Evolutionary conservation across 805 yeast genomes (phyloP).

Genomic region (Candida ascalaphidarum): DNA sequence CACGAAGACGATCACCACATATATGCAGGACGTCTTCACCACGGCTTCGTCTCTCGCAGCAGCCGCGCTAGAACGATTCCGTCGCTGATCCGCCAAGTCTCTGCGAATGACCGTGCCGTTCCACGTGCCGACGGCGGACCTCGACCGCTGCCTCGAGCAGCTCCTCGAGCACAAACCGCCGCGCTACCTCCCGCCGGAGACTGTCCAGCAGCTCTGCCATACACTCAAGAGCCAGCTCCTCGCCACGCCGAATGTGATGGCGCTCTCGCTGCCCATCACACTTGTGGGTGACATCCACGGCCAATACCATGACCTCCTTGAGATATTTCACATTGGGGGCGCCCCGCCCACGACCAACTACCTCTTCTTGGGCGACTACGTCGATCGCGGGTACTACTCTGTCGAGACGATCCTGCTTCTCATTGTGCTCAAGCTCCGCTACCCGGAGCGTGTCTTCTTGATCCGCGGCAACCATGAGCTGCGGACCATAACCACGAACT

Average conservation of each 20-base stretch:
- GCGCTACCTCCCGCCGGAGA: constrained; percentile 30
- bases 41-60: too few relatives aligned
- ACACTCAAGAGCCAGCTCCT: constrained; percentile 68
- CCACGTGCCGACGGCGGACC: constrained; percentile 24
- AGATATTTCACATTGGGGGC: constrained; percentile 91
- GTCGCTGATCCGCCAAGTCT: too few relatives aligned
- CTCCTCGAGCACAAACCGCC: constrained; percentile 35
- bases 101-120: constrained; percentile 22
- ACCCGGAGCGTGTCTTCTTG: constrained; percentile 74
- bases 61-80: too few relatives aligned
- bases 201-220: constrained; percentile 26
- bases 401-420: constrained; percentile 86
- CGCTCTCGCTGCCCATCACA: constrained; percentile 78
- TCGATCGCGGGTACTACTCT: constrained; percentile 89
- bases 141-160: constrained; percentile 36
- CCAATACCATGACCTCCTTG: constrained; percentile 88
- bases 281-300: constrained; percentile 98
- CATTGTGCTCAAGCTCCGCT: constrained; percentile 75
- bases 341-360: constrained; percentile 90
- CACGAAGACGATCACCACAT: too few relatives aligned
- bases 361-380: constrained; percentile 90
- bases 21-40: too few relatives aligned
- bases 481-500: constrained; percentile 92
- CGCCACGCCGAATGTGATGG: constrained; percentile 79
- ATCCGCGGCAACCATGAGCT: constrained; percentile 96